Conservation (phyloP, 2,329 filamentous ascomycete species). For the Biscogniauxia marginata region DNA sequence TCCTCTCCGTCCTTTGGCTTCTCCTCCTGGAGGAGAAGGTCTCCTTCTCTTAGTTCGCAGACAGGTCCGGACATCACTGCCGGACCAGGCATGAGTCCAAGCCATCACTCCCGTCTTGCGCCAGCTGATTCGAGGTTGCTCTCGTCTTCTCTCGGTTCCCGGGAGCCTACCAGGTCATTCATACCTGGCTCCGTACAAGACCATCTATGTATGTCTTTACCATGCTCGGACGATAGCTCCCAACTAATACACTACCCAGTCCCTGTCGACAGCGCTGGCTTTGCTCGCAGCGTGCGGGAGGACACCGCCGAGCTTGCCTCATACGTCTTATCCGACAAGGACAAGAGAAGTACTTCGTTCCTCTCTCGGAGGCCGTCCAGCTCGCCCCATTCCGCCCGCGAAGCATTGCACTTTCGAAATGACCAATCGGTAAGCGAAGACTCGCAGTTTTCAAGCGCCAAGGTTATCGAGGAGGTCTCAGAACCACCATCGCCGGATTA, state of each 20-base stretch:
- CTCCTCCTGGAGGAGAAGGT: conserved; percentile 48
- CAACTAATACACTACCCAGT: conserved; percentile 34
- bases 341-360: conserved; percentile 45
- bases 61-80: conserved; percentile 33
- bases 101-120: conserved; percentile 15
- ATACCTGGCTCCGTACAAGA: conserved; percentile 65
- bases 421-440: conserved; percentile 25
- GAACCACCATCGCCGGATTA: conserved; percentile 28
- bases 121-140: conserved; percentile 26
- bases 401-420: conserved; percentile 28
- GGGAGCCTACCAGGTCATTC: conserved; percentile 70
- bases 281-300: conserved; percentile 77
- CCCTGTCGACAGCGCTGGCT: conserved; percentile 66
- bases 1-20: conserved; percentile 47
- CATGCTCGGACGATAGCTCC: background rate
- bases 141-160: conserved; percentile 40
- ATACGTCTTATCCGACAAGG: conserved; percentile 70
- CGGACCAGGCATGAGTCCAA: conserved; percentile 23
- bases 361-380: conserved; percentile 39
- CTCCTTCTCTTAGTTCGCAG: conserved; percentile 32
- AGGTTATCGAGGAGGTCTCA: conserved; percentile 30
- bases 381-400: conserved; percentile 30
- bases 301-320: conserved; percentile 85
- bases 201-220: conserved; percentile 48
- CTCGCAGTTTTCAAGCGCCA: conserved; percentile 12